A percentile compares a stretch with the other conserved stretches of the same genome.
These are phyloP conservation scores for Lachancea lanzarotensis DNA, from an alignment of 805 yeast genomes.

Conservation along the genomic window DNA sequence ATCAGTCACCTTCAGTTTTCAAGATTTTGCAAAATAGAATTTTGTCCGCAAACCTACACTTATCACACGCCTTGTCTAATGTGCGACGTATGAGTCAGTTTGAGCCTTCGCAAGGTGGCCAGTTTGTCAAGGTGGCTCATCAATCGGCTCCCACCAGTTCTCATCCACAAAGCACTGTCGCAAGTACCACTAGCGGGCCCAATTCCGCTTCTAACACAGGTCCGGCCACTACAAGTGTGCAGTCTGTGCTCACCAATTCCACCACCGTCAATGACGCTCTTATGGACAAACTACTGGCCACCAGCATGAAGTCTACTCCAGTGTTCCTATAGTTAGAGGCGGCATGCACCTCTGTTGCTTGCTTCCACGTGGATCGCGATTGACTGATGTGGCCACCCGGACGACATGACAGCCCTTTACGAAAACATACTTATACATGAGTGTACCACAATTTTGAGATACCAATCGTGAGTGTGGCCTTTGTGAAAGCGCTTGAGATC, in stretches of 20 bases:
- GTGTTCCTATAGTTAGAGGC: conserved; percentile 28
- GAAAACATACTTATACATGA: neutral
- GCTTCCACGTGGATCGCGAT: neutral
- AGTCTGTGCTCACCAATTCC: conserved; percentile 1
- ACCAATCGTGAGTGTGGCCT: neutral
- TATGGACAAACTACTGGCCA: conserved; percentile 27
- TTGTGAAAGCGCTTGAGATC: neutral
- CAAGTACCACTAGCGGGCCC: conserved; percentile 1
- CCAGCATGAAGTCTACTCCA: conserved; percentile 30
- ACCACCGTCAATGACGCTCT: conserved; percentile 24
- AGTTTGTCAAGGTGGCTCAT: conserved; percentile 5
- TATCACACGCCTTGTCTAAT: conserved; percentile 42
- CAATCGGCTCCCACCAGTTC: conserved; percentile 4
- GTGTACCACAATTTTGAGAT: neutral
- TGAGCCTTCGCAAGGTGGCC: conserved; percentile 53
- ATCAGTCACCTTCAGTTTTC: conserved; percentile 77
- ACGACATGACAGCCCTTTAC: neutral
- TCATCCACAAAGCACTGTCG: neutral
- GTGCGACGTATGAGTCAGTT: conserved; percentile 47
- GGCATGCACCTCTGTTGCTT: neutral
- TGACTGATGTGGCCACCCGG: neutral
- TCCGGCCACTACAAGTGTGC: conserved; percentile 5
- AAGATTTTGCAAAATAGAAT: conserved; percentile 68
- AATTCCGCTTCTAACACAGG: conserved; percentile 6
- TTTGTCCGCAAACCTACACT: conserved; percentile 39